Base-by-base conservation (phyloP, 1,284 basidiomycete species). In the Trichosporon asahii region DNA sequence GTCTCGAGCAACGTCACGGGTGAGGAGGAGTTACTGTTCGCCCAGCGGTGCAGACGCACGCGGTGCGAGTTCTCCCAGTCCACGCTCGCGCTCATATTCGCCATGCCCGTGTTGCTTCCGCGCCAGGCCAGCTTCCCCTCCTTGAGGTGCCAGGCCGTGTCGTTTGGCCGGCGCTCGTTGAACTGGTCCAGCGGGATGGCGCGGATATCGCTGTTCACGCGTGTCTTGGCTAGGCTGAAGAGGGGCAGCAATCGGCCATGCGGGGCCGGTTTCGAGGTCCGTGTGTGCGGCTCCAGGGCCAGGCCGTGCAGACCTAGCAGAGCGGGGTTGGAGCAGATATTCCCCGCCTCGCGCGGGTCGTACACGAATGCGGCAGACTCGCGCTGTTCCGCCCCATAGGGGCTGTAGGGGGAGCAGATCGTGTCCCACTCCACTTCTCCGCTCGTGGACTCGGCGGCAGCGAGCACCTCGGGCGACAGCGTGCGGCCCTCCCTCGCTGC, bases 161-260 rank as follows among this genome's bases (percentile, higher is more conserved):
- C 85, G 63, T 76, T 75, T 0, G 82, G 81, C 2, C 78, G 70
- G 2, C 60, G 63, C 67, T 84, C 78, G 61, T 71, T 72, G 74
- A 85, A 85, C 72, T 86, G 85, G 66, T 86, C 85, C 3, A 86
- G 79, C 2, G 85, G 85, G 12, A 85, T 84, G 66, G 83, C 79
- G 6, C 85, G 79, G 64, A 86, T 85, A 68, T 86, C 85, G n/a
- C 84, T 82, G 73, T 84, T 84, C 73, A 83, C 76, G 0, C 78
- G 77, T 0, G 83, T 84, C 67, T 83, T 83, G 12, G 82, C 81
- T 2, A 82, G 73, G 70, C 80, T 80, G 76, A 84, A 83, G 2
- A 84, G 68, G 0, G 83, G 83, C 1, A 83, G 67, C 0, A 83
- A 76, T 53, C 79, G 76, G 1, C 80, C 81, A 64, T 83, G 82